Evolutionary conservation across 495 filamentous ascomycete species (phyloP).

Genomic region (Durotheca rogersii): DNA sequence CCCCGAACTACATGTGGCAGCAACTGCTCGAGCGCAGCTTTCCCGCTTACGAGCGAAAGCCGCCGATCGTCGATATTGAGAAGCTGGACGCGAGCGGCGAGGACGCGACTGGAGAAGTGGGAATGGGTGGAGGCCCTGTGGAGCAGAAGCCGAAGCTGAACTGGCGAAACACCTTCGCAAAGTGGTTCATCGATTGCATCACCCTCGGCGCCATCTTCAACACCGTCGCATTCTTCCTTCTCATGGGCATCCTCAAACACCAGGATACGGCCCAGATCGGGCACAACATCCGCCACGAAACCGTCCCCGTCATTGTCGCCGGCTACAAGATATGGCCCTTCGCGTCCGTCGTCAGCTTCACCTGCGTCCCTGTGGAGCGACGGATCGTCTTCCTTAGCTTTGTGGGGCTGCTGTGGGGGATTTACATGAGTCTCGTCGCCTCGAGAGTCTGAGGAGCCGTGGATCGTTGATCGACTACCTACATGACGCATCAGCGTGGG

Average conservation of each 20-base stretch:
- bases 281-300: constrained; percentile 31
- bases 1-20: constrained; percentile 39
- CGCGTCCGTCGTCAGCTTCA: constrained; percentile 39
- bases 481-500: constrained; percentile 11
- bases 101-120: background rate
- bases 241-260: constrained; percentile 36
- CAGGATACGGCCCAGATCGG: constrained; percentile 23
- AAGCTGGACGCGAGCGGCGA: constrained; percentile 23
- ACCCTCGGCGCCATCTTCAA: constrained; percentile 38
- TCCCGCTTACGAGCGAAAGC: constrained; percentile 33
- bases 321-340: constrained; percentile 42
- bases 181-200: constrained; percentile 41
- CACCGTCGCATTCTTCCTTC: constrained; percentile 37
- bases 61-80: constrained; percentile 22
- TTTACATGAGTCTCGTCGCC: constrained; percentile 41
- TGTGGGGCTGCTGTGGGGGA: constrained; percentile 37
- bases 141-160: constrained; percentile 30
- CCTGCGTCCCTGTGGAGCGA: constrained; percentile 36
- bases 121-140: background rate
- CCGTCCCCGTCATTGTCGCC: constrained; percentile 36
- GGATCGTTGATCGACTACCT: constrained; percentile 24
- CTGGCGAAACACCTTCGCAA: constrained; percentile 32
- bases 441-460: constrained; percentile 29
- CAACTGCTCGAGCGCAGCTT: constrained; percentile 36
- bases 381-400: constrained; percentile 41